Conservation (phyloP, 78 protist genomes). For the Dictyostelium firmibasis region DNA sequence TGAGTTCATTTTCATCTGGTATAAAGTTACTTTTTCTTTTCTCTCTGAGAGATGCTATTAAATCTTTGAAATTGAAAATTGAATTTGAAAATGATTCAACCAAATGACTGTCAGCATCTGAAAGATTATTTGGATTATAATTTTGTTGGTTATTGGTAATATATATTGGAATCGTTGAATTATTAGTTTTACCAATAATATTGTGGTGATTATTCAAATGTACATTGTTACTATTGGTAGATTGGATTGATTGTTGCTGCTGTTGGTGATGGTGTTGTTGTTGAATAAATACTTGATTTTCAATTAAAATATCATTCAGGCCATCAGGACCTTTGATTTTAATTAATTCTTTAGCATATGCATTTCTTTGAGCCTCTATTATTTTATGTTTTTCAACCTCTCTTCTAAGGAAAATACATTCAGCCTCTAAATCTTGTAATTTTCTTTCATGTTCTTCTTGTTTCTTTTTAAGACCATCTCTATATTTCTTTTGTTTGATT, state of each 20-base stretch:
- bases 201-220: neutral
- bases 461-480: constrained; percentile 70
- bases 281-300: neutral
- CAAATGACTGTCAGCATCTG: neutral
- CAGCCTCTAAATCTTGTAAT: neutral
- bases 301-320: neutral
- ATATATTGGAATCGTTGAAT: neutral
- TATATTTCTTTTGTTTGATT: constrained; percentile 68
- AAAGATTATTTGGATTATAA: neutral
- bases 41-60: constrained; percentile 14
- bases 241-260: neutral
- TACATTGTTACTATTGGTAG: neutral
- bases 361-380: constrained; percentile 27
- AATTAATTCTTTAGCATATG: constrained; percentile 13
- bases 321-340: constrained; percentile 22
- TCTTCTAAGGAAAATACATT: neutral
- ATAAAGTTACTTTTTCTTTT: constrained; percentile 41
- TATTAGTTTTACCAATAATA: neutral
- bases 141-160: neutral
- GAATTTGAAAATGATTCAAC: neutral
- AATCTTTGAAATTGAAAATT: constrained; percentile 6
- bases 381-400: constrained; percentile 15
- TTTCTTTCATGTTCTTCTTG: constrained; percentile 57
- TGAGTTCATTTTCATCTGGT: constrained; percentile 18
- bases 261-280: neutral